A percentile compares a stretch with the other conserved stretches of the same genome.
phyloP scores from a whole-genome alignment of 768 basidiomycete species.

The Lyophyllum semitale region DNA sequence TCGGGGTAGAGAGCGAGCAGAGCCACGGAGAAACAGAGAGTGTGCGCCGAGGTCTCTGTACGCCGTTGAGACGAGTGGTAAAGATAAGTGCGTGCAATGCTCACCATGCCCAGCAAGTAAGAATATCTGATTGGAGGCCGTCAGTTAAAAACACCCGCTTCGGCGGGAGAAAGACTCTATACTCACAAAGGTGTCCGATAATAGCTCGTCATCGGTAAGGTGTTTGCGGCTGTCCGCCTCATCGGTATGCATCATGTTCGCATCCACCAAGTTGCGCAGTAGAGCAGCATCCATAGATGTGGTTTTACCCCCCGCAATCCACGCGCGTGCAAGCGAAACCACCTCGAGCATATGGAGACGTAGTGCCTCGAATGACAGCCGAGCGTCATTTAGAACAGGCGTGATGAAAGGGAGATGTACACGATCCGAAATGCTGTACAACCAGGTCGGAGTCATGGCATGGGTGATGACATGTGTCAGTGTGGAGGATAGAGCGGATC shows the following conservation, averaged over 20 bases:
- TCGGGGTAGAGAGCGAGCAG: slow-evolving; percentile 54
- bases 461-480: slow-evolving; percentile 28
- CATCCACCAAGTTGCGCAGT: slow-evolving; percentile 46
- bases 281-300: slow-evolving; percentile 35
- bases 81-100: neutral
- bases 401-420: slow-evolving; percentile 37
- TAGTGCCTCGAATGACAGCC: slow-evolving; percentile 36
- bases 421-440: slow-evolving; percentile 29
- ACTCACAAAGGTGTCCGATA: slow-evolving; percentile 52
- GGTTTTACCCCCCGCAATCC: slow-evolving; percentile 28
- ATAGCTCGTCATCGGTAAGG: slow-evolving; percentile 45
- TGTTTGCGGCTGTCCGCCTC: slow-evolving; percentile 21
- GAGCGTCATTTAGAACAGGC: slow-evolving; percentile 26
- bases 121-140: slow-evolving; percentile 33
- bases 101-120: slow-evolving; percentile 52
- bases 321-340: slow-evolving; percentile 37
- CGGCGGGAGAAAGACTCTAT: neutral
- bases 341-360: slow-evolving; percentile 42
- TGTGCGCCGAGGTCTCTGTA: slow-evolving; percentile 49
- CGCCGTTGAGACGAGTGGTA: neutral
- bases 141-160: neutral
- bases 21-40: slow-evolving; percentile 41
- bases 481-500: slow-evolving; percentile 30
- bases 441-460: slow-evolving; percentile 33
- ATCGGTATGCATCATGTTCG: slow-evolving; percentile 41